A percentile compares a stretch with the other conserved stretches of the same genome.
phyloP scores from a whole-genome alignment of 306 rosid genomes.

The Dryas octopetala region DNA sequence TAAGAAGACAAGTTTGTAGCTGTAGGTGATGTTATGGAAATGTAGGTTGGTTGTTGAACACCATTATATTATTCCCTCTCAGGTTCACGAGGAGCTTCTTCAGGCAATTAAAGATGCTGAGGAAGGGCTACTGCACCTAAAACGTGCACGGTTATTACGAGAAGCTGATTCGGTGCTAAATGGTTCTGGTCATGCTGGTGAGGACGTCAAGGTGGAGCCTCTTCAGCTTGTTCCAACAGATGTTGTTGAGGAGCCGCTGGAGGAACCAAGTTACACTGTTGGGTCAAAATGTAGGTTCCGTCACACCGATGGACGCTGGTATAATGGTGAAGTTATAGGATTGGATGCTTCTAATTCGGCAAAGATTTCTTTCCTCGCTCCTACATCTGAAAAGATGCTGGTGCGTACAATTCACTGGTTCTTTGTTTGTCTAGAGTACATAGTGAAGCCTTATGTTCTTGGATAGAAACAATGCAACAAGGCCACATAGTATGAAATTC shows the following conservation, averaged over 20 bases:
- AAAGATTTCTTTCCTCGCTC: slow-evolving; percentile 80
- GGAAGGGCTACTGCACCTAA: slow-evolving; percentile 84
- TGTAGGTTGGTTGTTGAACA: neutral
- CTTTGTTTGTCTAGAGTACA: neutral
- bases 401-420: slow-evolving; percentile 39
- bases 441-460: no score
- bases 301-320: slow-evolving; percentile 90
- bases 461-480: neutral
- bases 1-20: no score
- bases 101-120: slow-evolving; percentile 86
- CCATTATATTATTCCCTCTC: neutral
- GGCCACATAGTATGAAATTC: neutral
- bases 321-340: slow-evolving; percentile 68
- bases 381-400: slow-evolving; percentile 85
- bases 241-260: slow-evolving; percentile 47
- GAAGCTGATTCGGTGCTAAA: slow-evolving; percentile 66
- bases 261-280: slow-evolving; percentile 49
- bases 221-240: slow-evolving; percentile 40
- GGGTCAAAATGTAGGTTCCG: slow-evolving; percentile 93
- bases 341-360: slow-evolving; percentile 55
- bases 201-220: slow-evolving; percentile 55
- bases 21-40: neutral
- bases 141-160: slow-evolving; percentile 68
- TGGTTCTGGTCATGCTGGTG: slow-evolving; percentile 32
- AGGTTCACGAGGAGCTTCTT: slow-evolving; percentile 65